phyloP scores from a whole-genome alignment of 495 filamentous ascomycete genomes.

The Penicillium parvum region DNA sequence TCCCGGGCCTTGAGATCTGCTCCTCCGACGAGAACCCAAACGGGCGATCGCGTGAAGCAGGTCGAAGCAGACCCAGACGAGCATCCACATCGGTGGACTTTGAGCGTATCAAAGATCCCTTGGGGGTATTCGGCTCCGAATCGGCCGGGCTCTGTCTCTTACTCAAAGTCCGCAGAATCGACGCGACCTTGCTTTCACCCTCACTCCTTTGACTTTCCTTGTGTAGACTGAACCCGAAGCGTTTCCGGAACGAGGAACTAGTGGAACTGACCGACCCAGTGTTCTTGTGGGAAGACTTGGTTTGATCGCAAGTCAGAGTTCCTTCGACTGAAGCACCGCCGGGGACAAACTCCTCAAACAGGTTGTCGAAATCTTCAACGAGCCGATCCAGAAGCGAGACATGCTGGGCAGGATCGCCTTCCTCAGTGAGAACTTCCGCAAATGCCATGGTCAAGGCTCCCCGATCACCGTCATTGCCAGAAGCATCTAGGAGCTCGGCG shows the following conservation, averaged over 20 bases:
- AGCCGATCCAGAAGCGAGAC: slow-evolving; percentile 88
- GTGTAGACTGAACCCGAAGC: slow-evolving; percentile 73
- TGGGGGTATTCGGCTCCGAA: slow-evolving; percentile 52
- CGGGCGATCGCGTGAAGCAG: slow-evolving; percentile 62
- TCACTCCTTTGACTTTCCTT: slow-evolving; percentile 69
- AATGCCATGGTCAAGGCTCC: slow-evolving; percentile 88
- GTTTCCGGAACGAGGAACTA: slow-evolving; percentile 77
- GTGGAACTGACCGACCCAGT: slow-evolving; percentile 62
- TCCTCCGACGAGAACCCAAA: slow-evolving; percentile 43
- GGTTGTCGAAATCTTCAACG: slow-evolving; percentile 83
- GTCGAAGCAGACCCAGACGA: slow-evolving; percentile 50
- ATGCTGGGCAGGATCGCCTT: slow-evolving; percentile 74
- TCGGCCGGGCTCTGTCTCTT: slow-evolving; percentile 67
- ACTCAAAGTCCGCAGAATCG: slow-evolving; percentile 84
- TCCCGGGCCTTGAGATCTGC: slow-evolving; percentile 42
- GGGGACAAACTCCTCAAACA: slow-evolving; percentile 70
- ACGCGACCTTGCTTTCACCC: slow-evolving; percentile 63
- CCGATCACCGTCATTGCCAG: slow-evolving; percentile 87
- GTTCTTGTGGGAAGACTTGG: slow-evolving; percentile 43
- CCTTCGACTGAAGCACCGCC: slow-evolving; percentile 40
- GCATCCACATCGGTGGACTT: slow-evolving; percentile 75
- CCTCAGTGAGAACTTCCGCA: slow-evolving; percentile 76
- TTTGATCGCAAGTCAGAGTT: slow-evolving; percentile 43
- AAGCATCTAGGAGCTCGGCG: slow-evolving; percentile 87
- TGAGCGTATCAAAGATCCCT: slow-evolving; percentile 64